Evolutionary conservation across 139 green algal genomes (phyloP), one percentile per base, ranked within the genome.

Genomic region (Picochlorum sp.): DNA sequence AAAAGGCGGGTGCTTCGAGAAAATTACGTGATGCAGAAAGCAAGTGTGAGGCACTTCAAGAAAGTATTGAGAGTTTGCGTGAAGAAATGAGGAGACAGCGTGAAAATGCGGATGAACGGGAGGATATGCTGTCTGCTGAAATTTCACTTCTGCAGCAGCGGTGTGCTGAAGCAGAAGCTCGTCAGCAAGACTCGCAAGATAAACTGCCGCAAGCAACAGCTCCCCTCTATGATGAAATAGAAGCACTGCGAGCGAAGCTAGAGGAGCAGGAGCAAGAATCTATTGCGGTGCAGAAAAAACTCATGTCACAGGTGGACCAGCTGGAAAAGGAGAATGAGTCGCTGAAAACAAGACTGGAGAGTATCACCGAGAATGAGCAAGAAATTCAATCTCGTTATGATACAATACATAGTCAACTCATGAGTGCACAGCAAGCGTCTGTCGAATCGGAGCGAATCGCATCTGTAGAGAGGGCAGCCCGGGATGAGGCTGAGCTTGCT

Each of bases 191-290:
- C 71, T 73, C 95, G 54, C 66, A 79, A 1, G 59, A 77, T 18
- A 85, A 83, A 60, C 68, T 98, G 50, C 92, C 92, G 0, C 88
- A 96, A 61, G 83, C 92, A 61, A 96, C 92, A 1, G 77, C 81
- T 7, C 90, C 92, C 18, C 79, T 98, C 68, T 78, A 98, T 73
- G 73, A 83, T 4, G 90, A 98, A 77, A 88, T 98, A 20, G 87
- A 96, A 67, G 80, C 86, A 3, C 47, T 54, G 11, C 16, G 47
- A 21, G 18, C 6, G 6, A 54, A 54, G 7, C 1, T 54, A 13
- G 83, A 96, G 78, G 85, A 92, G 73, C 70, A 61, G 9, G 56
- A 62, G 41, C 41, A 49, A n/a, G 54, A 54, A 5, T 20, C 47
- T 13, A 14, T 24, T 16, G 28, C 18, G 13, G 14, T 24, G 38